Evolutionary conservation across 306 rosid genomes (phyloP).

Genomic region (Prunus campanulata): DNA sequence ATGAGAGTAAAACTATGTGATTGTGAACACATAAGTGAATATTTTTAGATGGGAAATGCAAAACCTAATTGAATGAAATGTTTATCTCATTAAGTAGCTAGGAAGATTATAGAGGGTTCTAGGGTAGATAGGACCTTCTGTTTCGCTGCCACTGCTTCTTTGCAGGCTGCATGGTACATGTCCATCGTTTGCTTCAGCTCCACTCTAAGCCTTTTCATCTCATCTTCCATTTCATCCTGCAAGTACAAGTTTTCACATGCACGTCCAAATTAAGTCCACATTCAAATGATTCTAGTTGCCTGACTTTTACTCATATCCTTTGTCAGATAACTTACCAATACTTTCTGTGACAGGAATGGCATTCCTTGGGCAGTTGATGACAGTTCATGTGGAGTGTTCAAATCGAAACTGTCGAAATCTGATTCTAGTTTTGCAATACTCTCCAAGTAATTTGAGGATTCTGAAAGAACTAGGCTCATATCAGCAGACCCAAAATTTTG

Average conservation of each 20-base stretch:
- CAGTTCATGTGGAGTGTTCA: slow-evolving; percentile 5
- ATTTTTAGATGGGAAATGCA: not conserved
- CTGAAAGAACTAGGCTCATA: not conserved
- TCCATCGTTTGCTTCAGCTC: slow-evolving; percentile 28
- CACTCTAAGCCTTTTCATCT: slow-evolving; percentile 25
- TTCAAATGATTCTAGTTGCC: not conserved
- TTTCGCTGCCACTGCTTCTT: slow-evolving; percentile 22
- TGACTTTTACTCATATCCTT: not conserved
- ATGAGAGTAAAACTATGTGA: too few species aligned
- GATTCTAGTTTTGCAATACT: slow-evolving; percentile 1
- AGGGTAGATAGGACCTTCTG: slow-evolving; percentile 17
- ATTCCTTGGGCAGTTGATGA: not conserved
- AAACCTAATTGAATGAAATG: not conserved
- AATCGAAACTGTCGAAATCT: not conserved
- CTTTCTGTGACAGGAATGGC: slow-evolving; percentile 8
- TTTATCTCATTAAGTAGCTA: not conserved
- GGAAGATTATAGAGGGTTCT: not conserved
- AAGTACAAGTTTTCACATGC: not conserved
- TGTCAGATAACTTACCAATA: slow-evolving; percentile 14
- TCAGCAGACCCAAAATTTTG: slow-evolving; percentile 13
- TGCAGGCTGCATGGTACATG: slow-evolving; percentile 28
- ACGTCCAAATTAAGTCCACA: too few species aligned
- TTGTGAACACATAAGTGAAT: too few species aligned
- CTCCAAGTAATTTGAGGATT: not conserved
- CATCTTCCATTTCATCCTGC: slow-evolving; percentile 34